Conservation (phyloP, 352 stramenopile genomes). For the Pilasporangium apinafurcum region DNA sequence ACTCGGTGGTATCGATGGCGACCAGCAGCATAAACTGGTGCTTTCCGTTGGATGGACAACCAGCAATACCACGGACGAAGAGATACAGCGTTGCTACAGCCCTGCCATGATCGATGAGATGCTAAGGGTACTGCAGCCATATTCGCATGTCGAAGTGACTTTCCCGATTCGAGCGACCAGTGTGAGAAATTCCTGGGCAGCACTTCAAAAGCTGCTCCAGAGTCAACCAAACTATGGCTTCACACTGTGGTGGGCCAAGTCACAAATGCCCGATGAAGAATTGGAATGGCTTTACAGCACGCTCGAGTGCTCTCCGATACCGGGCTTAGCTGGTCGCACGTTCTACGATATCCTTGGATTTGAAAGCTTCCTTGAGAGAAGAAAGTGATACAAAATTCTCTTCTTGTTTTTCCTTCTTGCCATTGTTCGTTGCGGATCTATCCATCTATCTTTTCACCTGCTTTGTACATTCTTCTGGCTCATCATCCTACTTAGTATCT, state of each 20-base stretch:
- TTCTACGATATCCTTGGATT: constrained; percentile 77
- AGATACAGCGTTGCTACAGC: constrained; percentile 44
- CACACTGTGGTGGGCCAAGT: constrained; percentile 66
- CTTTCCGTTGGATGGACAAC: constrained; percentile 72
- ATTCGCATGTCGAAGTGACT: constrained; percentile 41
- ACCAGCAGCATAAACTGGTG: constrained; percentile 53
- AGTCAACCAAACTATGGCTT: constrained; percentile 36
- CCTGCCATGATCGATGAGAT: constrained; percentile 51
- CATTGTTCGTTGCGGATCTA: too few relatives aligned
- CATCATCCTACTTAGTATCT: neutral
- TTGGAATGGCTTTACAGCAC: constrained; percentile 56
- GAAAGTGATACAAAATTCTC: neutral
- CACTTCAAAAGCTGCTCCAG: constrained; percentile 31
- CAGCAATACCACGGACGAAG: constrained; percentile 40
- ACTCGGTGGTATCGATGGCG: constrained; percentile 16
- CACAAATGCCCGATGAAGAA: constrained; percentile 36
- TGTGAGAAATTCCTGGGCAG: constrained; percentile 44
- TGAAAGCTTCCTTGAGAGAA: constrained; percentile 31
- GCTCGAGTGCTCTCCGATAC: constrained; percentile 27
- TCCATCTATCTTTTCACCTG: too few relatives aligned
- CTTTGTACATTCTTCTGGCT: constrained; percentile 3
- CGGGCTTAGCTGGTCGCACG: constrained; percentile 27
- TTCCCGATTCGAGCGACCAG: constrained; percentile 62
- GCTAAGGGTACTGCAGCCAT: constrained; percentile 33
- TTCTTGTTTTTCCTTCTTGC: neutral